These are phyloP conservation scores for Apiospora pterosperma DNA, from an alignment of 2,329 filamentous ascomycete species.

Conservation along the genomic window DNA sequence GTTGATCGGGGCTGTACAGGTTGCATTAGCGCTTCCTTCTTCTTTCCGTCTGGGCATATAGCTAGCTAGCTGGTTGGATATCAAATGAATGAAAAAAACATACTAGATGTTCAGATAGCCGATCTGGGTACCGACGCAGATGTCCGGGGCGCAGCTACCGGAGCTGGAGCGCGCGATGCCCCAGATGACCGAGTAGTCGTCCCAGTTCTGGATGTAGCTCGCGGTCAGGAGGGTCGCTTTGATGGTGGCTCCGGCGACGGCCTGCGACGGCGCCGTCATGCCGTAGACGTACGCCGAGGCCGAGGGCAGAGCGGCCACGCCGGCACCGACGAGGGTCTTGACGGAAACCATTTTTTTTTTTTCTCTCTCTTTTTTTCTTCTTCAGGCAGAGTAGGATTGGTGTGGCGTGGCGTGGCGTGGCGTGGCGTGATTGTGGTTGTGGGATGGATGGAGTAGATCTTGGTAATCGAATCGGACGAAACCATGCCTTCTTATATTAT, in stretches of 20 bases:
- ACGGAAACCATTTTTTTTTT: constrained; percentile 26
- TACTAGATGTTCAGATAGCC: constrained; percentile 25
- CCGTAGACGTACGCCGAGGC: constrained; percentile 20
- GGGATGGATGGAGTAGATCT: no score
- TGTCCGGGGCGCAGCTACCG: constrained; percentile 13
- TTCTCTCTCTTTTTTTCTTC: no score
- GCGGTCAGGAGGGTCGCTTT: constrained; percentile 22
- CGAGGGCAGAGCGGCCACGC: constrained; percentile 18
- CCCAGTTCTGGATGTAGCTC: constrained; percentile 31
- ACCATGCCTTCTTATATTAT: no score
- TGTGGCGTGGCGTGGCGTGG: no score
- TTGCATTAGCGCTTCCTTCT: not conserved
- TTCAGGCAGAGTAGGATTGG: no score
- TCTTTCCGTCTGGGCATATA: no score
- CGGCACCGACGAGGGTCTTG: constrained; percentile 20
- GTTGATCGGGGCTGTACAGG: constrained; percentile 10
- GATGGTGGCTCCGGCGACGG: constrained; percentile 20
- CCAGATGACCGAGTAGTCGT: constrained; percentile 30
- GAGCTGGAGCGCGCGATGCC: constrained; percentile 14
- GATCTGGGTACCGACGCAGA: constrained; percentile 26
- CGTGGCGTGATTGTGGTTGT: no score
- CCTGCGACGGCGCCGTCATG: constrained; percentile 19
- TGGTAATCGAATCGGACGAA: no score
- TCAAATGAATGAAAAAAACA: not conserved
- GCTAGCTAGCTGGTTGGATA: no score